phyloP scores from a whole-genome alignment of 352 stramenopile species.

The Hyaloperonospora arabidopsidis region DNA sequence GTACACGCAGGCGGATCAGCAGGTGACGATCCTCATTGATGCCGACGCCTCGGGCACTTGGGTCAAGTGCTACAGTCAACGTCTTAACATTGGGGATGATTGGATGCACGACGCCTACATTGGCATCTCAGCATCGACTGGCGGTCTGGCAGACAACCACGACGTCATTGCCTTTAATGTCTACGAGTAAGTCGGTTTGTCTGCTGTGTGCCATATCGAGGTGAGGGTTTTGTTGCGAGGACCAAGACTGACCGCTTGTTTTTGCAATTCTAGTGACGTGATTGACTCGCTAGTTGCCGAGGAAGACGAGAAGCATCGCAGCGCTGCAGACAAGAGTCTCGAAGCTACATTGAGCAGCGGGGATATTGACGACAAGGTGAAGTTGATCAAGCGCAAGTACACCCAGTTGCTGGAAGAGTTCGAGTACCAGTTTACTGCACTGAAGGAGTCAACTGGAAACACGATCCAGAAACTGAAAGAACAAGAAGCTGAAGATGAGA shows the following conservation, averaged over 20 bases:
- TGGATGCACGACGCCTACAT: conserved; percentile 65
- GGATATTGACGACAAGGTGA: conserved; percentile 54
- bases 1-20: conserved; percentile 56
- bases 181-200: conserved; percentile 59
- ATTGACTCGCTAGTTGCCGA: conserved; percentile 44
- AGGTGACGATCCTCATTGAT: conserved; percentile 64
- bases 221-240: neutral
- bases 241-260: conserved; percentile 10
- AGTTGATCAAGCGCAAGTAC: conserved; percentile 71
- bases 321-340: conserved; percentile 40
- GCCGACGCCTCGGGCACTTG: conserved; percentile 64
- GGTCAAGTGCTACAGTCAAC: conserved; percentile 53
- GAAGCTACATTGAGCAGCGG: conserved; percentile 42
- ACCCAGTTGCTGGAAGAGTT: conserved; percentile 76
- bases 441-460: conserved; percentile 80
- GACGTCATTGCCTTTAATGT: conserved; percentile 66
- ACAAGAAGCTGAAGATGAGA: conserved; percentile 56
- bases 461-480: conserved; percentile 74
- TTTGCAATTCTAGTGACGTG: conserved; percentile 37
- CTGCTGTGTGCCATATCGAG: neutral
- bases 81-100: conserved; percentile 38
- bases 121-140: conserved; percentile 72
- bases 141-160: conserved; percentile 79
- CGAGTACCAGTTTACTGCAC: conserved; percentile 73
- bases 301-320: conserved; percentile 57